phyloP scores from a whole-genome alignment of 2,329 filamentous ascomycete genomes.

The Xylaria sp. region DNA sequence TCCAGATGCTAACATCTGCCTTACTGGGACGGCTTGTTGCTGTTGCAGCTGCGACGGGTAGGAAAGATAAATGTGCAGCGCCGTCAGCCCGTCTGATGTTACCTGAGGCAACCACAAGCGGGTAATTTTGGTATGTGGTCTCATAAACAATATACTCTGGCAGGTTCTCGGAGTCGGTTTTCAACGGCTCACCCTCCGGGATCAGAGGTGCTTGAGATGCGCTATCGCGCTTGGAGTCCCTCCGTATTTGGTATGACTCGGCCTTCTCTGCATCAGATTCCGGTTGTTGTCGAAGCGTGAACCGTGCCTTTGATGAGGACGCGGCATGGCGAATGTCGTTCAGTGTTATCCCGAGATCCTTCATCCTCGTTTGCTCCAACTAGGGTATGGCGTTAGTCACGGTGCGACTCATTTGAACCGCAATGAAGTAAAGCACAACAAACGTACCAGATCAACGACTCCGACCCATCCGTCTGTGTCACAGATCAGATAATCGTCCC shows the following conservation, averaged over 20 bases:
- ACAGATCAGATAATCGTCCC: constrained; percentile 49
- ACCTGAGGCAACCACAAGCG: constrained; percentile 54
- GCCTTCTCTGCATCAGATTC: constrained; percentile 42
- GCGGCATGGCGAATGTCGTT: constrained; percentile 52
- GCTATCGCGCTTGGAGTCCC: constrained; percentile 46
- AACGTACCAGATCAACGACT: constrained; percentile 54
- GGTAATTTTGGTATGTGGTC: constrained; percentile 58
- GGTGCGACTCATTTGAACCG: neutral
- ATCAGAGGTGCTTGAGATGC: constrained; percentile 42
- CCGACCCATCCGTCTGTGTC: constrained; percentile 55
- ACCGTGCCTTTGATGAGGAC: constrained; percentile 53
- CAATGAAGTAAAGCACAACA: neutral
- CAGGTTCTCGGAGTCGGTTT: constrained; percentile 49
- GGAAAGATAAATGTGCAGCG: constrained; percentile 49
- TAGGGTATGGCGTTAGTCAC: constrained; percentile 36
- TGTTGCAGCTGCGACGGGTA: constrained; percentile 48
- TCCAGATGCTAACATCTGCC: constrained; percentile 57
- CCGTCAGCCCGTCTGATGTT: constrained; percentile 56
- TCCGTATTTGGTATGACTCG: constrained; percentile 52
- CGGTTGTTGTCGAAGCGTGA: constrained; percentile 47
- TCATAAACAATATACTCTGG: constrained; percentile 57
- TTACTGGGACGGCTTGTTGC: constrained; percentile 47
- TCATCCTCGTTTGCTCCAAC: constrained; percentile 52
- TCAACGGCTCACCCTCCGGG: constrained; percentile 48
- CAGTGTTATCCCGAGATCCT: constrained; percentile 51